Evolutionary conservation across 2,329 filamentous ascomycete genomes (phyloP), one percentile per base, ranked within the genome.

Genomic region (Neofusicoccum laricinum): DNA sequence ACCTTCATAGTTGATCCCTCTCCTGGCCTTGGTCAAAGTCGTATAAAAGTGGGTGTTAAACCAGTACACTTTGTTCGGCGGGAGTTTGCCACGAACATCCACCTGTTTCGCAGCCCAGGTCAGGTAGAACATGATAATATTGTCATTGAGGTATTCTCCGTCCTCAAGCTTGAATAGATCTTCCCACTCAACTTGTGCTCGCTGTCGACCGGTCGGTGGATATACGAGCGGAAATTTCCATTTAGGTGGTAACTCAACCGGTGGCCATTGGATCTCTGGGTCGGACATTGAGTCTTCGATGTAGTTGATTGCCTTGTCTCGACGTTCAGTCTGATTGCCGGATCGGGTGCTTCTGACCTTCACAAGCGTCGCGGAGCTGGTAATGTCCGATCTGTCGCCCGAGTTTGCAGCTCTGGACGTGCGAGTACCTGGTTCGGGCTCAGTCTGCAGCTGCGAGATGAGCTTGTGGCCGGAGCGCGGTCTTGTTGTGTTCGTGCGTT

Each of bases 41-140:
- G 89, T 87, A 72, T 91, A 98, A 77, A 98, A 97, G 77, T 92
- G 97, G 0, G 92, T 95, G 74, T 93, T 98, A 80, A 96, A 94
- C 69, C 97, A 90, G 74, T 96, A 92, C 3, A 96, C 87, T 59
- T 87, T 86, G 65, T 86, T 81, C 0, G 87, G 79, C 3, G 88
- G 69, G 3, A 76, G 65, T 6, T 17, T 25, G 12, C 34, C 19
- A 7, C 30, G 15, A 21, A 40, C 30, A 14, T 64, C 51, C n/a
- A 51, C 62, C 34, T 58, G 25, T 32, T 57, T 48, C 4, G 51
- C n/a, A 41, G 50, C 66, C 50, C 74, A 72, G 45, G 69, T 32
- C 63, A 97, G 82, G 72, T 96, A 97, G 73, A 97, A 97, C 58
- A 86, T 88, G 69, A 99, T 90, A 32, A 99, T 80, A 71, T 92